Base-by-base conservation (phyloP, 1,284 basidiomycete species). In the Marasmius sp. region DNA sequence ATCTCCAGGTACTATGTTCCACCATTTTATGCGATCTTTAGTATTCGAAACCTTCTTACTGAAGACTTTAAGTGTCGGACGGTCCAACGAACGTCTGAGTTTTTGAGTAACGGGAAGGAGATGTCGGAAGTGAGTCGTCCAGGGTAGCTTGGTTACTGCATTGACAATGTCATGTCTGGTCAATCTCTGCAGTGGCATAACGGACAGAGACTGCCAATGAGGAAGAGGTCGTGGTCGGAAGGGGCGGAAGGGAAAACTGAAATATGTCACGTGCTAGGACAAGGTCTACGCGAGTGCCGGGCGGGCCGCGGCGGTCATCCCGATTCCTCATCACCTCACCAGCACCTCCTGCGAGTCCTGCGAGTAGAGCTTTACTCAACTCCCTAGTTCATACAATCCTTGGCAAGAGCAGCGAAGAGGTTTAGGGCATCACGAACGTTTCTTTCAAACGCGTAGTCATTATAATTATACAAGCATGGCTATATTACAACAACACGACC, bases 1-100 rank as follows among this genome's bases (percentile, higher is more conserved):
- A 75, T 94, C 91, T n/a, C 91, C 91, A 8, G 92, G 90, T 34
- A 92, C 87, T 64, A 94, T 83, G 68, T 93, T 94, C 91, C 91
- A 94, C 71, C 84, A 87, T 73, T 92, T 91, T 57, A 94, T 89
- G 59, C 91, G 82, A 68, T 92, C 88, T 63, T 81, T 81, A 16
- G 83, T 80, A 41, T 82, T 79, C 57, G 84, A 85, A 48, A 83
- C 81, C 71, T 88, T 89, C 64, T 78, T 18, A 77, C 64, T 75
- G 74, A 65, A 65, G 49, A 63, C 38, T 41, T 68, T 63, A 34
- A 61, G 68, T 76, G 75, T 20, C 71, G 72, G 61, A 71, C 70
- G 45, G 69, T 71, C 33, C 3, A 64, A 48, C 55, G 68, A 66
- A 53, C 77, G 71, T 65, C 75, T 75, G 60, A 77, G 61, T 72